These are phyloP conservation scores for Exophiala sideris DNA, from an alignment of 2,329 filamentous ascomycete species.

Conservation along the genomic window DNA sequence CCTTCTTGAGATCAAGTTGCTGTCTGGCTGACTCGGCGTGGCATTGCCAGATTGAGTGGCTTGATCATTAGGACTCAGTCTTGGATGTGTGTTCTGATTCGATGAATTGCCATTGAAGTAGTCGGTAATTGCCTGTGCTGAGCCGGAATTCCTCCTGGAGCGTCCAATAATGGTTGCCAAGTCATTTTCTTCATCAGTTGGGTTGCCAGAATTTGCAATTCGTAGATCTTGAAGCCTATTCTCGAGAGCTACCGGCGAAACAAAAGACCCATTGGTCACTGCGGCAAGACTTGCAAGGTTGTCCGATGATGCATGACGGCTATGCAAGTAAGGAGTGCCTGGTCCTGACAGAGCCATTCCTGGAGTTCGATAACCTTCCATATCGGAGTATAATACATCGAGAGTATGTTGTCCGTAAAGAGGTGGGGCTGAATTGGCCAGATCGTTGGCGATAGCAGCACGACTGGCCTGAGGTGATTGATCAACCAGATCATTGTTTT, in stretches of 20 bases:
- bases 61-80: slow-evolving; percentile 17
- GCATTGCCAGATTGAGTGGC: slow-evolving; percentile 2
- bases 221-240: slow-evolving; percentile 60
- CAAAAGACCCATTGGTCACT: slow-evolving; percentile 50
- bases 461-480: slow-evolving; percentile 53
- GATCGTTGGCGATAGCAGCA: slow-evolving; percentile 52
- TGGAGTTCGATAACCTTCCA: slow-evolving; percentile 84
- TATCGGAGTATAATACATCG: slow-evolving; percentile 84
- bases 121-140: slow-evolving; percentile 9
- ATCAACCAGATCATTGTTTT: slow-evolving; percentile 74
- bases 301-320: slow-evolving; percentile 73
- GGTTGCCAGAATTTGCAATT: slow-evolving; percentile 28
- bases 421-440: slow-evolving; percentile 73
- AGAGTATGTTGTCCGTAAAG: slow-evolving; percentile 87
- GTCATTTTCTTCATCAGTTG: slow-evolving; percentile 11
- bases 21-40: slow-evolving; percentile 17
- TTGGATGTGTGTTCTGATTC: slow-evolving; percentile 4
- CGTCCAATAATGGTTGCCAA: background rate
- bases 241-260: slow-evolving; percentile 66
- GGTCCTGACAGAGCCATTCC: slow-evolving; percentile 62
- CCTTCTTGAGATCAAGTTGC: slow-evolving; percentile 40
- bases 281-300: slow-evolving; percentile 65
- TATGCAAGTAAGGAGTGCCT: slow-evolving; percentile 71
- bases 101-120: slow-evolving; percentile 11
- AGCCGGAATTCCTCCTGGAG: slow-evolving; percentile 19